Evolutionary conservation across 2,329 filamentous ascomycete species (phyloP), one percentile per base, ranked within the genome.

Genomic region (Atkinsonella texensis): DNA sequence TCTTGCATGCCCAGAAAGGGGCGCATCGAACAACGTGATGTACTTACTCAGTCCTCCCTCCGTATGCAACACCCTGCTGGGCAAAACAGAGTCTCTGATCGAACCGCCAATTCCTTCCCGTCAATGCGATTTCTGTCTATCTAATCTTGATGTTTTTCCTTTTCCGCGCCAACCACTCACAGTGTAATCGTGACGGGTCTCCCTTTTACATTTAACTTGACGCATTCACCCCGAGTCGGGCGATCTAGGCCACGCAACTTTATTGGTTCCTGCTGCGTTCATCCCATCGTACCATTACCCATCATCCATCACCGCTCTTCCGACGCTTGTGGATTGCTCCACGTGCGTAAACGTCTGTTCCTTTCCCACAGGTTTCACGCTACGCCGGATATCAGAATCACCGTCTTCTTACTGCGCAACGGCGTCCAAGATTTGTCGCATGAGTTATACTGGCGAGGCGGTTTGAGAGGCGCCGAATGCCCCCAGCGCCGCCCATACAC

Each of bases 291-390:
- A 28, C 28, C 28, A 28, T 28, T 4, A 28, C 50, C 40, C 38
- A 32, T 48, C 48, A n/a, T 33, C 23, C 55, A 52, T 58, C 55
- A 51, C 55, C 53, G 56, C 52, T 50, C 20, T 40, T 48, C 39
- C 18, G 31, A 33, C 13, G 47, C 32, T 35, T 46, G 23, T 32
- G 43, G 49, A 23, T 23, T 23, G n/a, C n/a, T n/a, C n/a, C n/a
- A n/a, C n/a, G n/a, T n/a, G n/a, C n/a, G n/a, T n/a, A n/a, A n/a
- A n/a, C n/a, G n/a, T n/a, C n/a, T n/a, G n/a, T n/a, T n/a, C n/a
- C n/a, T n/a, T n/a, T n/a, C n/a, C 17, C 28, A 2, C 28, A 28
- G 28, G 5, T 28, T 28, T 1, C 28, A 28, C 28, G 28, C 28
- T 28, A 28, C 28, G 7, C 28, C 28, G 40, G 31, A 31, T 35